Conservation (phyloP, 352 stramenopile species). For the Globisporangium mamillatum region DNA sequence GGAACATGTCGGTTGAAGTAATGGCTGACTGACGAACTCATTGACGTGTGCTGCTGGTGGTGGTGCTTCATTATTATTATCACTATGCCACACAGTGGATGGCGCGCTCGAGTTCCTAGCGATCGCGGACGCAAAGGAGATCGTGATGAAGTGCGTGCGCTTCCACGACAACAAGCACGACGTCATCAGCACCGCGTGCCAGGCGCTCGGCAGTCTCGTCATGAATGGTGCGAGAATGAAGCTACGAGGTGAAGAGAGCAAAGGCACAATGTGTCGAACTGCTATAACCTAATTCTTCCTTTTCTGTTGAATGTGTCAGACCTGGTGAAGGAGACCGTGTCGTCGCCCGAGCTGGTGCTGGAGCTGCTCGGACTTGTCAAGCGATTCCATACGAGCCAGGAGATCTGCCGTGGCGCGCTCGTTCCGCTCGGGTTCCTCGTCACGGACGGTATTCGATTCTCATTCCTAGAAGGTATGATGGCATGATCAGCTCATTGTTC, state of each 20-base stretch:
- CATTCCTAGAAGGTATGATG: not conserved
- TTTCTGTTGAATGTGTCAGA: constrained; percentile 26
- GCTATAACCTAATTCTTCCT: too few relatives aligned
- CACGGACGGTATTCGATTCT: constrained; percentile 41
- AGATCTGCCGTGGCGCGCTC: constrained; percentile 48
- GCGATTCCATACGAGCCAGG: constrained; percentile 46
- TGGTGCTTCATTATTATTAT: not conserved
- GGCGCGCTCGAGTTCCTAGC: constrained; percentile 67
- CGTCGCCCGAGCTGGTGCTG: constrained; percentile 37
- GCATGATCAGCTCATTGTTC: not conserved
- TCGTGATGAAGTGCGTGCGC: constrained; percentile 69
- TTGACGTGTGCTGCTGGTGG: not conserved
- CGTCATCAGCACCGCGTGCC: constrained; percentile 57
- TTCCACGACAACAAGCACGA: constrained; percentile 80
- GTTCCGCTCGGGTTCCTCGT: constrained; percentile 66
- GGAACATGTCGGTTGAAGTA: not conserved
- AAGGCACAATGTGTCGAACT: too few relatives aligned
- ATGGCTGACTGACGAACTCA: not conserved
- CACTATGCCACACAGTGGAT: constrained; percentile 34
- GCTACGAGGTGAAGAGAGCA: too few relatives aligned
- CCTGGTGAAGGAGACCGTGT: constrained; percentile 67
- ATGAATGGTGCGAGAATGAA: constrained; percentile 50
- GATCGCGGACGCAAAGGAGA: constrained; percentile 44
- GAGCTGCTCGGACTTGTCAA: constrained; percentile 59
- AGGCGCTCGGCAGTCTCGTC: constrained; percentile 63